These are phyloP conservation scores for Calocera viscosa DNA, from an alignment of 768 basidiomycete genomes.

Conservation along the genomic window DNA sequence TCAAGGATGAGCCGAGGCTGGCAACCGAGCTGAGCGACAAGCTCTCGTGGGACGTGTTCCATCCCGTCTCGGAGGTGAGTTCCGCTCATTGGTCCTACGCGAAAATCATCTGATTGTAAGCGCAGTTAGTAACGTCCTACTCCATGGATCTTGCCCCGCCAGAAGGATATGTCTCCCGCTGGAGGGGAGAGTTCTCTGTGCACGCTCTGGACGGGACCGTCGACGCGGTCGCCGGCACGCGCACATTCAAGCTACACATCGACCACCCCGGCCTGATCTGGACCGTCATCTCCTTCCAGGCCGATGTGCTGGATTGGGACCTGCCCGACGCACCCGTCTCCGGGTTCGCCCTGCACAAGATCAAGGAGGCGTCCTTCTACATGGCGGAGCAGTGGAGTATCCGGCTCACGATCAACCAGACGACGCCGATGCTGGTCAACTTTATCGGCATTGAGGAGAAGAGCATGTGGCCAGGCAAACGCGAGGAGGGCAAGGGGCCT, in stretches of 20 bases:
- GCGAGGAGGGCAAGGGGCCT: slow-evolving; percentile 26
- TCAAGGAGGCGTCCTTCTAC: slow-evolving; percentile 86
- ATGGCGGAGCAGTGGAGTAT: slow-evolving; percentile 60
- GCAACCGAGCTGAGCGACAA: slow-evolving; percentile 54
- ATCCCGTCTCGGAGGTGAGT: slow-evolving; percentile 63
- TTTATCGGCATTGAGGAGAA: slow-evolving; percentile 75
- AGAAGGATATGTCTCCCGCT: slow-evolving; percentile 41
- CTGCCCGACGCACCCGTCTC: slow-evolving; percentile 66
- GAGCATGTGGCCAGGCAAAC: slow-evolving; percentile 73
- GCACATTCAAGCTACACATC: slow-evolving; percentile 56
- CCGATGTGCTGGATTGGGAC: slow-evolving; percentile 75
- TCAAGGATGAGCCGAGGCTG: slow-evolving; percentile 19
- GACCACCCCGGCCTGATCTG: slow-evolving; percentile 74
- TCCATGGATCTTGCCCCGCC: slow-evolving; percentile 51
- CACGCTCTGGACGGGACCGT: slow-evolving; percentile 44
- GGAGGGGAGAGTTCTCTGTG: slow-evolving; percentile 34
- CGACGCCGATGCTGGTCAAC: slow-evolving; percentile 42
- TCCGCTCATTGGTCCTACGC: not conserved
- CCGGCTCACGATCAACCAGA: slow-evolving; percentile 49
- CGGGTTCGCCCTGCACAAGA: slow-evolving; percentile 66
- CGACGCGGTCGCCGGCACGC: slow-evolving; percentile 46
- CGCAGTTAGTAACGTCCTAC: slow-evolving; percentile 71
- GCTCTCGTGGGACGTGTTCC: slow-evolving; percentile 77
- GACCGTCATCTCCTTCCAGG: slow-evolving; percentile 90
- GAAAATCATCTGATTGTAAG: slow-evolving; percentile 14